Evolutionary conservation across 2,329 filamentous ascomycete genomes (phyloP).

Genomic region (Colletotrichum eleusines): DNA sequence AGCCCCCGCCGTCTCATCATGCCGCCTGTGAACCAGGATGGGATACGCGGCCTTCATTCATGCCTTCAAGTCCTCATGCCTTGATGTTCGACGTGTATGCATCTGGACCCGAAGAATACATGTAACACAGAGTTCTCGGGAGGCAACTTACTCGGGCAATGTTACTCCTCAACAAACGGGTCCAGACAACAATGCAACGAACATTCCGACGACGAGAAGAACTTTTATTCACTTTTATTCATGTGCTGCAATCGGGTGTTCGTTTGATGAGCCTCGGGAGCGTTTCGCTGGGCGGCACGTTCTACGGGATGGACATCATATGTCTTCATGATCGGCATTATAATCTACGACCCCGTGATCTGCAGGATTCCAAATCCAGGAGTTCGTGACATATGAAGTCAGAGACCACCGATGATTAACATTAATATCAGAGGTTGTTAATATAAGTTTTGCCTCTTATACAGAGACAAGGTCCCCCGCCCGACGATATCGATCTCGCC

Average conservation of each 20-base stretch:
- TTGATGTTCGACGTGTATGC: no score
- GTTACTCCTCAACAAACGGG: background rate
- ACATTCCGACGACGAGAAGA: background rate
- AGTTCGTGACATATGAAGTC: no score
- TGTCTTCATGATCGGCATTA: background rate
- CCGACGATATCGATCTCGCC: conserved; percentile 74
- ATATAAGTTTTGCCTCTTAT: conserved; percentile 39
- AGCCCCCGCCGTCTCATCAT: conserved; percentile 18
- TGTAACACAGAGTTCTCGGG: no score
- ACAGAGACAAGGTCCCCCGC: conserved; percentile 62
- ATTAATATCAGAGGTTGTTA: background rate
- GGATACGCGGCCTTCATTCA: conserved; percentile 1
- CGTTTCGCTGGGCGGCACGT: background rate
- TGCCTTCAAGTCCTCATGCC: conserved; percentile 4
- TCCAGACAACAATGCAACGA: background rate
- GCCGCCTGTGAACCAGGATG: conserved; percentile 16
- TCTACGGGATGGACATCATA: background rate
- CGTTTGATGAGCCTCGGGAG: background rate
- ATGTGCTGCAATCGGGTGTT: background rate
- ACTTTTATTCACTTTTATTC: background rate
- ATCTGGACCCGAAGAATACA: background rate
- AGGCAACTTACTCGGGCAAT: background rate
- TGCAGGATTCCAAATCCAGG: conserved; percentile 22
- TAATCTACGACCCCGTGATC: background rate
- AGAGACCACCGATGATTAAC: background rate